Conservation (phyloP, 106 monocot genomes). For the Platanthera zijinensis region DNA sequence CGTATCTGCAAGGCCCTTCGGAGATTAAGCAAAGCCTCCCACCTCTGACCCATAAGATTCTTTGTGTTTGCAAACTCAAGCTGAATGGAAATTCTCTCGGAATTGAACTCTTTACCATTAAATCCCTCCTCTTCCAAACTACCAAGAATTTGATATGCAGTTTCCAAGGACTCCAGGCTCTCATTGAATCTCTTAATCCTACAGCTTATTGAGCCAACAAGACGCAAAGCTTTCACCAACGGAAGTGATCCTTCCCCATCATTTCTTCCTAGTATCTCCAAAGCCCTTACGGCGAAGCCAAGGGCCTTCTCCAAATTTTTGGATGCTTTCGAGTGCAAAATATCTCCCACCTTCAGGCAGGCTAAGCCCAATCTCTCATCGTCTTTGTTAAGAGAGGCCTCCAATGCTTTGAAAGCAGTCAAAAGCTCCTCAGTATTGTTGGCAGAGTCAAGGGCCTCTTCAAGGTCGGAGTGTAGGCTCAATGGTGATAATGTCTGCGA, state of each 20-base stretch:
- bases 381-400: constrained; percentile 20
- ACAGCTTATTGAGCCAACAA: constrained; percentile 45
- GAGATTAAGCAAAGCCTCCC: constrained; percentile 55
- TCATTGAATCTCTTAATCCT: constrained; percentile 42
- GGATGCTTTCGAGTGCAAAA: constrained; percentile 23
- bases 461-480: neutral
- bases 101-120: constrained; percentile 24
- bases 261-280: constrained; percentile 34
- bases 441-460: constrained; percentile 21
- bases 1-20: constrained; percentile 51
- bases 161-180: constrained; percentile 60
- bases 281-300: constrained; percentile 41
- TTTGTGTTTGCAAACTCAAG: constrained; percentile 61
- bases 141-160: constrained; percentile 41
- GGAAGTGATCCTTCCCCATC: constrained; percentile 36
- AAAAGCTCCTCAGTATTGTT: constrained; percentile 31
- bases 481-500: neutral
- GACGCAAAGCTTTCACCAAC: constrained; percentile 43
- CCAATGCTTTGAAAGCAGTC: constrained; percentile 27
- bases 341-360: constrained; percentile 49
- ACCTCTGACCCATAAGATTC: constrained; percentile 50
- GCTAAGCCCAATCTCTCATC: constrained; percentile 33
- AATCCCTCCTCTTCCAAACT: constrained; percentile 22
- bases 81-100: constrained; percentile 35
- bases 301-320: constrained; percentile 38